Conservation (phyloP, 2,329 filamentous ascomycete species). For the Trichophyton simii region DNA sequence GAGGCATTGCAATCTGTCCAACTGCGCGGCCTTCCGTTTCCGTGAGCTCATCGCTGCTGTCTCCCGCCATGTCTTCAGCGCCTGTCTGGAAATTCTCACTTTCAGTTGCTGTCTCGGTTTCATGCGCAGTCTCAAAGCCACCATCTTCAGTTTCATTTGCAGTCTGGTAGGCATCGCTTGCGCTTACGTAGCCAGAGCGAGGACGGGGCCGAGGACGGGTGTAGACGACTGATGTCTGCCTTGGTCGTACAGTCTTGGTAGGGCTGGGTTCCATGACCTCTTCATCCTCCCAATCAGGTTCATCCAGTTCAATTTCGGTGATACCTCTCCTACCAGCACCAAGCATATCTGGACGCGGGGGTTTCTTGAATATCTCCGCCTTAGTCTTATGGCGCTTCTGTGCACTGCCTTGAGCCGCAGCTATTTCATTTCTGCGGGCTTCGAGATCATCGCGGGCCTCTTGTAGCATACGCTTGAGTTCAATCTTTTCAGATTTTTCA, state of each 20-base stretch:
- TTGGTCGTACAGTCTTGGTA: slow-evolving; percentile 32
- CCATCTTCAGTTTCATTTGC: slow-evolving; percentile 60
- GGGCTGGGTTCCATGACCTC: slow-evolving; percentile 44
- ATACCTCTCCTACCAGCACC: slow-evolving; percentile 61
- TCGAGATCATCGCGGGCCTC: slow-evolving; percentile 89
- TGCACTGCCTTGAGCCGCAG: slow-evolving; percentile 23
- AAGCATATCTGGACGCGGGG: slow-evolving; percentile 56
- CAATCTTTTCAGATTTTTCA: slow-evolving; percentile 96
- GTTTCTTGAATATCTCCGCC: slow-evolving; percentile 63
- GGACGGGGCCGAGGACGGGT: slow-evolving; percentile 4
- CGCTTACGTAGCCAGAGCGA: slow-evolving; percentile 30
- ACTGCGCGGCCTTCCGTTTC: slow-evolving; percentile 59
- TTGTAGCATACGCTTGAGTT: slow-evolving; percentile 87
- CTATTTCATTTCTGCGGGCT: slow-evolving; percentile 42
- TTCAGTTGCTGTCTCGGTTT: slow-evolving; percentile 62
- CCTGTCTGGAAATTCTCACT: slow-evolving; percentile 93
- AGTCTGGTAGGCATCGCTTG: slow-evolving; percentile 63
- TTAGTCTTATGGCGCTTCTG: slow-evolving; percentile 50
- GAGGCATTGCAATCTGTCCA: slow-evolving; percentile 21
- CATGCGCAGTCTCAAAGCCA: slow-evolving; percentile 59
- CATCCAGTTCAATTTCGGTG: slow-evolving; percentile 68
- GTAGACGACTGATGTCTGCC: not conserved
- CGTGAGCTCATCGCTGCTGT: slow-evolving; percentile 67
- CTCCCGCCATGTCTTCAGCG: slow-evolving; percentile 56
- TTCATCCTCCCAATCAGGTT: slow-evolving; percentile 85